Evolutionary conservation across 441 rosid genomes (phyloP).

Genomic region (Bocquillonia castaneifolia): DNA sequence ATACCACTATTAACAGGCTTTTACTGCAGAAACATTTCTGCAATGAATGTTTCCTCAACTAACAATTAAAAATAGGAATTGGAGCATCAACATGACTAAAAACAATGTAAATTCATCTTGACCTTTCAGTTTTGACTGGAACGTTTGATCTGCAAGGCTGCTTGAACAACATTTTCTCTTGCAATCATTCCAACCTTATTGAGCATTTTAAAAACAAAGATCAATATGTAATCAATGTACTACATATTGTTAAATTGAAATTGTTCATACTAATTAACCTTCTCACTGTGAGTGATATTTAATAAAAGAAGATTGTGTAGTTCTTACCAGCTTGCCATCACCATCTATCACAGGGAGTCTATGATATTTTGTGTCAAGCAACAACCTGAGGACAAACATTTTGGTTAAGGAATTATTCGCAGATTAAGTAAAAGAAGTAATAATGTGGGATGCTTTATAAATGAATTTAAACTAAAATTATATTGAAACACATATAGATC

Average conservation of each 20-base stretch:
- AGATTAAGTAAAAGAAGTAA: neutral
- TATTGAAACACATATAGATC: too few species aligned
- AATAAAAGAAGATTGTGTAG: neutral
- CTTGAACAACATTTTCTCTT: slow-evolving; percentile 62
- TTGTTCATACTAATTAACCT: neutral
- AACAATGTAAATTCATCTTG: slow-evolving; percentile 17
- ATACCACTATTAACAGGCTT: neutral
- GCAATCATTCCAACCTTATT: slow-evolving; percentile 71
- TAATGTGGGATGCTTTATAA: too few species aligned
- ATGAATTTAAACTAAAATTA: too few species aligned
- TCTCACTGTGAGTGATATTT: neutral
- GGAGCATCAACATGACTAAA: neutral
- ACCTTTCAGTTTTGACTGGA: slow-evolving; percentile 27
- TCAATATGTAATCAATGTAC: neutral
- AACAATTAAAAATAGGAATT: neutral
- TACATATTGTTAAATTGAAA: neutral
- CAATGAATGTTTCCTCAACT: neutral
- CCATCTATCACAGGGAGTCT: slow-evolving; percentile 75
- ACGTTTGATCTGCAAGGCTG: slow-evolving; percentile 54
- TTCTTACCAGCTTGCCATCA: slow-evolving; percentile 67
- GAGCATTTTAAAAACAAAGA: slow-evolving; percentile 10
- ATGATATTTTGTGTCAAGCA: slow-evolving; percentile 79
- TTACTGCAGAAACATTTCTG: neutral
- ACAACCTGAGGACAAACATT: slow-evolving; percentile 43
- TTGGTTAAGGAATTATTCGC: neutral